Conservation (phyloP, 768 basidiomycete species). For the Kwoniella sp. region DNA sequence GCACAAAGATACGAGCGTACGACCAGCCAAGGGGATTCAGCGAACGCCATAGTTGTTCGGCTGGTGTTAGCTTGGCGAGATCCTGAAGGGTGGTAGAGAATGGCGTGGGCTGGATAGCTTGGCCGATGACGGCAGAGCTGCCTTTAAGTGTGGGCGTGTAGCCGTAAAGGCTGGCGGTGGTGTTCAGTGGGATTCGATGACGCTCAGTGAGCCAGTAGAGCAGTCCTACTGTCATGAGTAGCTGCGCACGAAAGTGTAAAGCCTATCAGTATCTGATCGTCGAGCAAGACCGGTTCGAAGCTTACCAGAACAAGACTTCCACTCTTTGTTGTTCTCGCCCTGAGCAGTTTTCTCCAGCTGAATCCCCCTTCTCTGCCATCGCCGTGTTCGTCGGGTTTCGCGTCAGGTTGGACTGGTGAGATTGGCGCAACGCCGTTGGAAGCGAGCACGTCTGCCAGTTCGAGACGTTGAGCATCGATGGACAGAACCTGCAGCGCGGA, state of each 20-base stretch:
- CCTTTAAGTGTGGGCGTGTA: conserved; percentile 29
- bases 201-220: conserved; percentile 52
- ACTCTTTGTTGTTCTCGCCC: conserved; percentile 44
- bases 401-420: conserved; percentile 9
- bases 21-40: conserved; percentile 47
- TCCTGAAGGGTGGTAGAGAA: conserved; percentile 12
- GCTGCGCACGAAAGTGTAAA: conserved; percentile 17
- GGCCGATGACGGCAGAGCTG: conserved; percentile 2
- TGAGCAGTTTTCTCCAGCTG: conserved; percentile 36
- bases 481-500: conserved; percentile 61
- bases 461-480: conserved; percentile 92
- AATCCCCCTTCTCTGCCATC: conserved; percentile 23
- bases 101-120: conserved; percentile 15
- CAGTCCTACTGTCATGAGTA: conserved; percentile 44
- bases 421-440: conserved; percentile 18
- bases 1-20: conserved; percentile 34
- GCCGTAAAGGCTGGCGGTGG: conserved; percentile 47
- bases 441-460: conserved; percentile 75
- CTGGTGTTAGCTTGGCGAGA: conserved; percentile 16
- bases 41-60: conserved; percentile 42
- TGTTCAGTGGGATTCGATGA: conserved; percentile 22
- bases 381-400: neutral
- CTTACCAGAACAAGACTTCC: conserved; percentile 50
- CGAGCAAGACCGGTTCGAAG: too few species aligned
- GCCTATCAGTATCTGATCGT: too few species aligned